Evolutionary conservation across 768 basidiomycete genomes (phyloP).

Genomic region (Dendrothele bispora): DNA sequence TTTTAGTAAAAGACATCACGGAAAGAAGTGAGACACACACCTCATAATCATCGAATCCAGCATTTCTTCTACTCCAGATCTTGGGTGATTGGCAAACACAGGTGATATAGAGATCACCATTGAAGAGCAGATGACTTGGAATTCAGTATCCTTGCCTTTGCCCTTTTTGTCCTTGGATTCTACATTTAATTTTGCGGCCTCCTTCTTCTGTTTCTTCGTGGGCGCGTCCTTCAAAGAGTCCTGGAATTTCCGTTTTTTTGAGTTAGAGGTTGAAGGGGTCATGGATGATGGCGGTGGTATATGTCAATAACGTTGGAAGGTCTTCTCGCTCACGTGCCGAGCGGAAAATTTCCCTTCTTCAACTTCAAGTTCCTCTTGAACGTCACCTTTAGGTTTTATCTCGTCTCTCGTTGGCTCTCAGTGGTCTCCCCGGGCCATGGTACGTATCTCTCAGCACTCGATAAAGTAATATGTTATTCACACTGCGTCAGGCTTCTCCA

Average conservation of each 20-base stretch:
- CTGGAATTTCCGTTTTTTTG: slow-evolving; percentile 50
- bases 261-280: no score
- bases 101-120: slow-evolving; percentile 79
- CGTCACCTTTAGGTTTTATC: neutral
- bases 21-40: slow-evolving; percentile 41
- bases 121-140: slow-evolving; percentile 61
- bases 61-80: slow-evolving; percentile 81
- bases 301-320: no score
- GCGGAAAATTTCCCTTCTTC: neutral
- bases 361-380: neutral
- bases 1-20: slow-evolving; percentile 3
- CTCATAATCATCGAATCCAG: slow-evolving; percentile 95
- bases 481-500: slow-evolving; percentile 64
- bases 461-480: neutral
- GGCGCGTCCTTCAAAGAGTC: slow-evolving; percentile 24
- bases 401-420: neutral
- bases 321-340: no score
- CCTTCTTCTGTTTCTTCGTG: slow-evolving; percentile 38
- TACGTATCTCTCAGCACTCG: slow-evolving; percentile 3
- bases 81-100: slow-evolving; percentile 72
- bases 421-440: slow-evolving; percentile 12
- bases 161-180: slow-evolving; percentile 42
- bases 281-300: no score
- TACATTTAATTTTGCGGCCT: slow-evolving; percentile 23
- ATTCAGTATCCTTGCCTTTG: slow-evolving; percentile 45